phyloP scores from a whole-genome alignment of 2,329 filamentous ascomycete species.

The Colletotrichum gigasporum region DNA sequence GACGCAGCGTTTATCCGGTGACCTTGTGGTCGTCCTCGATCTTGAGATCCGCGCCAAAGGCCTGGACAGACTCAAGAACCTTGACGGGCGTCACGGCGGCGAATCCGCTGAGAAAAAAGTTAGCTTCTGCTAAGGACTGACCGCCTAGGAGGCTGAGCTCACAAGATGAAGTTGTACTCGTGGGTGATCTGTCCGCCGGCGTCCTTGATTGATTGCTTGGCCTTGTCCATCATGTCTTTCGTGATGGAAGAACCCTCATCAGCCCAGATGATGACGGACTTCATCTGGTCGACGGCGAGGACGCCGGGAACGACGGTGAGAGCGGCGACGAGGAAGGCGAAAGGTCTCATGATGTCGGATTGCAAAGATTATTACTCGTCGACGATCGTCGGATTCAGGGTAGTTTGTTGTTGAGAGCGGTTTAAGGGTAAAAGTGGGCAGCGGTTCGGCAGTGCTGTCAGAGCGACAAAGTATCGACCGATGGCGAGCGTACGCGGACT shows the following conservation, averaged over 20 bases:
- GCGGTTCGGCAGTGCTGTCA: neutral
- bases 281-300: constrained; percentile 71
- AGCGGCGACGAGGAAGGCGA: constrained; percentile 60
- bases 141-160: constrained; percentile 42
- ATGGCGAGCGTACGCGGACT: constrained; percentile 2
- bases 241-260: constrained; percentile 73
- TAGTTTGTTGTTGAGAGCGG: neutral
- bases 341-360: constrained; percentile 69
- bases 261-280: constrained; percentile 83
- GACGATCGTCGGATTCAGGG: neutral
- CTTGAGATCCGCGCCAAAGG: constrained; percentile 56
- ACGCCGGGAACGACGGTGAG: constrained; percentile 67
- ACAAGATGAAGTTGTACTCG: constrained; percentile 76
- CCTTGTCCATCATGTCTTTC: constrained; percentile 72
- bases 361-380: too few relatives aligned
- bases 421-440: neutral
- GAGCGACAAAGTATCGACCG: constrained; percentile 6
- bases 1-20: constrained; percentile 39
- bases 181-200: constrained; percentile 83
- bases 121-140: constrained; percentile 32
- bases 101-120: constrained; percentile 70
- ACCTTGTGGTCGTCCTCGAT: constrained; percentile 84
- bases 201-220: constrained; percentile 74
- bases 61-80: constrained; percentile 73
- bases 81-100: constrained; percentile 77